A percentile compares a stretch with the other conserved stretches of the same genome.
Conservation (phyloP, 306 rosid genomes). For the Vigna trinervia region DNA sequence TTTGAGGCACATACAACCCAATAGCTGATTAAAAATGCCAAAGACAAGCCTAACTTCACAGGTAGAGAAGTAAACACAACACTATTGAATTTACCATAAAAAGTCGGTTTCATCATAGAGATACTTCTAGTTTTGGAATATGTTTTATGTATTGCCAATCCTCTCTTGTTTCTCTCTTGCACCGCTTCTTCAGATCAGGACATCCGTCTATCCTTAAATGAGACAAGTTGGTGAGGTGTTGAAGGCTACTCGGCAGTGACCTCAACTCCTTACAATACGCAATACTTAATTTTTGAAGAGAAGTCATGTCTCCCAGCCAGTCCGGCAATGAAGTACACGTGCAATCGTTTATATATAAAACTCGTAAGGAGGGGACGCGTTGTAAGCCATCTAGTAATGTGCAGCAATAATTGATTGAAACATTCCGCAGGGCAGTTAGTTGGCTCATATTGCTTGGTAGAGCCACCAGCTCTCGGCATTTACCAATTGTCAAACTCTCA, state of each 20-base stretch:
- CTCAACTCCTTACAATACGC: fast-evolving
- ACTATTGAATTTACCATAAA: no score
- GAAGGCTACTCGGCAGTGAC: no score
- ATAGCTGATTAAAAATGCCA: no score
- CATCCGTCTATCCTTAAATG: no score
- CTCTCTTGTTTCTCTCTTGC: no score
- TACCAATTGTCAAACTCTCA: fast-evolving
- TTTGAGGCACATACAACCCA: no score
- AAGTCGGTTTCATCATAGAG: fast-evolving
- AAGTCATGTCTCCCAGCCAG: slow-evolving; percentile 2
- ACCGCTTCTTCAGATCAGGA: no score
- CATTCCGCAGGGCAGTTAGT: not conserved
- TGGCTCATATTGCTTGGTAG: slow-evolving; percentile 14
- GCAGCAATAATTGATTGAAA: fast-evolving
- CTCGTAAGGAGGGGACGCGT: slow-evolving; percentile 19
- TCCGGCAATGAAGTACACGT: not conserved
- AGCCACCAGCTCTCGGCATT: not conserved
- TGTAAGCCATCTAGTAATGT: not conserved
- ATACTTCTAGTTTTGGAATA: no score
- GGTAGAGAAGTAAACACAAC: no score
- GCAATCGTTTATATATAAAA: fast-evolving
- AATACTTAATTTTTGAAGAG: not conserved
- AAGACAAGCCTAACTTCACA: no score
- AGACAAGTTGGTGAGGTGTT: no score
- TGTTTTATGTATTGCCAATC: not conserved